phyloP scores from a whole-genome alignment of 2,329 filamentous ascomycete genomes.

The Cyphellophora attinorum region DNA sequence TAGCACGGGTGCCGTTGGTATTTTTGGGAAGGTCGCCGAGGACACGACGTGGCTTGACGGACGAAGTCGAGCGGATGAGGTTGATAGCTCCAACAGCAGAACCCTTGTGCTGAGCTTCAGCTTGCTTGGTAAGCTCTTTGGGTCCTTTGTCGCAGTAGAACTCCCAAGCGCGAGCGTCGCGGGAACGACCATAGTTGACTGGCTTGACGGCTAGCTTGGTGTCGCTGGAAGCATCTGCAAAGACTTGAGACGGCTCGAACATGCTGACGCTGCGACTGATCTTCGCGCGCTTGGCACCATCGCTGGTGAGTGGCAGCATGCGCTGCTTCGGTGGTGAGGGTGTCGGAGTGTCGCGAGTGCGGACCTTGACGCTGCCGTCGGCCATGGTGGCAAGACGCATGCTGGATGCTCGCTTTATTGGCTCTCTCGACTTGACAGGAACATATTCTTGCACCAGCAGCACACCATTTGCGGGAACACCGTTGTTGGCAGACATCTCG shows the following conservation, averaged over 20 bases:
- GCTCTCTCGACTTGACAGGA: slow-evolving; percentile 21
- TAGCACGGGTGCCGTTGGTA: slow-evolving; percentile 30
- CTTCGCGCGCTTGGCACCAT: slow-evolving; percentile 14
- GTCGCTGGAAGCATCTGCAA: slow-evolving; percentile 7
- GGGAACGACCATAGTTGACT: slow-evolving; percentile 61
- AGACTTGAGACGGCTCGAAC: slow-evolving; percentile 7
- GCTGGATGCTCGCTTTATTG: slow-evolving; percentile 26
- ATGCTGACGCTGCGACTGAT: slow-evolving; percentile 22
- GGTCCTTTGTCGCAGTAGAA: slow-evolving; percentile 76
- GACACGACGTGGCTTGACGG: slow-evolving; percentile 33
- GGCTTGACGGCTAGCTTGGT: slow-evolving; percentile 5
- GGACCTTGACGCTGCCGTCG: slow-evolving; percentile 82
- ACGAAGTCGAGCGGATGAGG: slow-evolving; percentile 63
- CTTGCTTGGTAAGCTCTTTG: slow-evolving; percentile 68
- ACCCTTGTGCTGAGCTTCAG: slow-evolving; percentile 69
- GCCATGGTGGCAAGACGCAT: slow-evolving; percentile 69
- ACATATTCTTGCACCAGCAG: too few species aligned
- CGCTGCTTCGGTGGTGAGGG: slow-evolving; percentile 55
- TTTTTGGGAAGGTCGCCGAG: slow-evolving; percentile 29
- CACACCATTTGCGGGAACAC: slow-evolving; percentile 24
- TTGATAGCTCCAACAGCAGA: slow-evolving; percentile 75
- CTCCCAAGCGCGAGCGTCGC: slow-evolving; percentile 84
- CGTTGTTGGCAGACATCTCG: slow-evolving; percentile 11
- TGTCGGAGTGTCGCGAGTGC: slow-evolving; percentile 57
- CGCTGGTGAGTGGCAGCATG: slow-evolving; percentile 33